A percentile compares a stretch with the other conserved stretches of the same genome.
Conservation (phyloP, 1,284 basidiomycete species). For the Fistulinella cinereoalba region DNA sequence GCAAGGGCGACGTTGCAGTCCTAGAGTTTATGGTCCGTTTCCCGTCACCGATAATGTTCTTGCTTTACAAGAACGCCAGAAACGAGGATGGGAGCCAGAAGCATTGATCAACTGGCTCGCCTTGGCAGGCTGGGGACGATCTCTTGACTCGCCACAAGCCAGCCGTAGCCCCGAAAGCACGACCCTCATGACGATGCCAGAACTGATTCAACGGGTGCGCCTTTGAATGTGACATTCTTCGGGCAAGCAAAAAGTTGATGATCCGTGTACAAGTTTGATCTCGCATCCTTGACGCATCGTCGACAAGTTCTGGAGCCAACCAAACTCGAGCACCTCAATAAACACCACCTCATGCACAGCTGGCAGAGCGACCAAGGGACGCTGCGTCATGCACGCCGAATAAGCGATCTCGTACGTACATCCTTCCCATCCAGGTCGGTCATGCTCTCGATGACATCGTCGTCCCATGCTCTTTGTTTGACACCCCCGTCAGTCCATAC, state of each 20-base stretch:
- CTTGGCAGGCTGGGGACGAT: conserved; percentile 83
- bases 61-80: conserved; percentile 36
- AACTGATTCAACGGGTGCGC: conserved; percentile 61
- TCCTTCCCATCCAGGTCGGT: conserved; percentile 40
- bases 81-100: conserved; percentile 84
- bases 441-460: not conserved
- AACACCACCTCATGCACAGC: conserved; percentile 61
- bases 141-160: conserved; percentile 16
- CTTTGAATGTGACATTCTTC: not conserved
- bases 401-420: conserved; percentile 44
- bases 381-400: conserved; percentile 45
- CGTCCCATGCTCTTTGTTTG: too few relatives aligned
- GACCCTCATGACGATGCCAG: conserved; percentile 57
- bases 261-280: conserved; percentile 55
- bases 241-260: not conserved
- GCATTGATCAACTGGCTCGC: conserved; percentile 93
- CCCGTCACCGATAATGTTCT: not conserved
- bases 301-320: conserved; percentile 67
- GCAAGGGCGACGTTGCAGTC: conserved; percentile 87
- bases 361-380: conserved; percentile 47
- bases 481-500: conserved; percentile 39
- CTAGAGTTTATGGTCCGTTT: conserved; percentile 76
- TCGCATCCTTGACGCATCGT: conserved; percentile 69
- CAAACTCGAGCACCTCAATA: conserved; percentile 78
- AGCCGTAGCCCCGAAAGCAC: conserved; percentile 61